Evolutionary conservation across 805 yeast genomes (phyloP).

Genomic region (Danielia oregonensis): DNA sequence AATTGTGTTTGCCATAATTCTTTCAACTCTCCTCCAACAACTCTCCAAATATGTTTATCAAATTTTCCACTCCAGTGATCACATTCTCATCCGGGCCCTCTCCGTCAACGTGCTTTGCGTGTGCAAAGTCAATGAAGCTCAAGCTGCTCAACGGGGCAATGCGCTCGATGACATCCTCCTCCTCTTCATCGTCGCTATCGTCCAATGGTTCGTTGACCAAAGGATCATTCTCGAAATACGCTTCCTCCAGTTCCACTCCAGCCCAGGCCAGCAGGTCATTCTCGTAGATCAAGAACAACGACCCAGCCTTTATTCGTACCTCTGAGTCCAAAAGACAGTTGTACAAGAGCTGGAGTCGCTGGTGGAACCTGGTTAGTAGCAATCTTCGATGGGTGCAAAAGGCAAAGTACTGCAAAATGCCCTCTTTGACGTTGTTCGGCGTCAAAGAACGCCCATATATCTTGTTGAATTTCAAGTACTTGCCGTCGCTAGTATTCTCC

Average conservation of each 20-base stretch:
- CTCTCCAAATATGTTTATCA: slow-evolving; percentile 43
- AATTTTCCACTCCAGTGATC: slow-evolving; percentile 63
- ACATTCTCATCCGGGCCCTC: slow-evolving; percentile 70
- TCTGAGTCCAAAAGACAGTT: slow-evolving; percentile 62
- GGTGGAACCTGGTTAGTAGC: slow-evolving; percentile 41
- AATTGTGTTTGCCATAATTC: too few species aligned
- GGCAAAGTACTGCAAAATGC: slow-evolving; percentile 45
- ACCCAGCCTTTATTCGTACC: slow-evolving; percentile 64
- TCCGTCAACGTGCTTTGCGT: slow-evolving; percentile 61
- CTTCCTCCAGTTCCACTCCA: slow-evolving; percentile 9
- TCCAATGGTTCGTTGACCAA: slow-evolving; percentile 18
- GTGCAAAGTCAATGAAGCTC: slow-evolving; percentile 87
- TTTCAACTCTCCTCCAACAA: slow-evolving; percentile 6
- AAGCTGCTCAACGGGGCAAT: slow-evolving; percentile 46
- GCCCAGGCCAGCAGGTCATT: slow-evolving; percentile 57
- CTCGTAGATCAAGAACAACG: slow-evolving; percentile 72
- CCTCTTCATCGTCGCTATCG: slow-evolving; percentile 19
- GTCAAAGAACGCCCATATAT: slow-evolving; percentile 64
- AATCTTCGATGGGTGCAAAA: slow-evolving; percentile 29
- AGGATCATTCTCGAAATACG: slow-evolving; percentile 23
- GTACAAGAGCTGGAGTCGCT: slow-evolving; percentile 63
- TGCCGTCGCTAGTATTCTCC: slow-evolving; percentile 22
- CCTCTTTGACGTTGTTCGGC: slow-evolving; percentile 38
- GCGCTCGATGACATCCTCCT: slow-evolving; percentile 11
- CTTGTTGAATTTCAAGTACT: slow-evolving; percentile 57